Conservation (phyloP, 805 yeast species). For the Candida peoriensis region DNA sequence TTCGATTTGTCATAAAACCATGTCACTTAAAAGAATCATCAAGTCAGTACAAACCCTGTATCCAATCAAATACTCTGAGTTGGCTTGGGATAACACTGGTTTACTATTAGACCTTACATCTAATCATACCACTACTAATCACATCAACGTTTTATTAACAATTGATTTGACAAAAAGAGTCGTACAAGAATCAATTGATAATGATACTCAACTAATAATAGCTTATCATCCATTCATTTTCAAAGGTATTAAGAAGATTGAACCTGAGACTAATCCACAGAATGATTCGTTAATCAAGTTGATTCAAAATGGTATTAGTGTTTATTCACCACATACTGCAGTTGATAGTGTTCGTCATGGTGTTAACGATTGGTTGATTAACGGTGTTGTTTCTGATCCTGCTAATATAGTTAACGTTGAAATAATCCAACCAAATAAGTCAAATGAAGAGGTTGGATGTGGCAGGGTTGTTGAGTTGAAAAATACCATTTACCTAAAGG, state of each 20-base stretch:
- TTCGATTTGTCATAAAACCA: too few species aligned
- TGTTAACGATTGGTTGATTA: constrained; percentile 87
- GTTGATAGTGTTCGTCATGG: constrained; percentile 92
- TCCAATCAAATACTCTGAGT: constrained; percentile 78
- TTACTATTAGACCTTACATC: constrained; percentile 79
- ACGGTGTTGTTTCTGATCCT: constrained; percentile 45
- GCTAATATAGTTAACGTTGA: constrained; percentile 18
- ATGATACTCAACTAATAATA: constrained; percentile 52
- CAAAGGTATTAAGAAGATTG: constrained; percentile 74
- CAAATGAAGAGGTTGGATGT: constrained; percentile 60
- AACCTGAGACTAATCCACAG: constrained; percentile 63
- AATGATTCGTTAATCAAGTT: constrained; percentile 70
- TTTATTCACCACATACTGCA: constrained; percentile 94
- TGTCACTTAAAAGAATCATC: constrained; percentile 40
- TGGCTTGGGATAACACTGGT: constrained; percentile 95
- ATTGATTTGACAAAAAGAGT: constrained; percentile 83
- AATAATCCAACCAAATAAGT: constrained; percentile 41
- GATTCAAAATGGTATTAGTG: constrained; percentile 75
- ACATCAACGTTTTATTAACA: constrained; percentile 49
- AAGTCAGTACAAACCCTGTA: constrained; percentile 63
- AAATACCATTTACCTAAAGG: constrained; percentile 36
- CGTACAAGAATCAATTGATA: constrained; percentile 73
- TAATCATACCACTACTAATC: constrained; percentile 26
- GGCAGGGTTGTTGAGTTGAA: constrained; percentile 62
- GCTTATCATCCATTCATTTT: constrained; percentile 96